Percentiles rank a stretch among this genome's conserved stretches.
Conservation (phyloP, 2,329 filamentous ascomycete species). For the Colletotrichum tropicale region DNA sequence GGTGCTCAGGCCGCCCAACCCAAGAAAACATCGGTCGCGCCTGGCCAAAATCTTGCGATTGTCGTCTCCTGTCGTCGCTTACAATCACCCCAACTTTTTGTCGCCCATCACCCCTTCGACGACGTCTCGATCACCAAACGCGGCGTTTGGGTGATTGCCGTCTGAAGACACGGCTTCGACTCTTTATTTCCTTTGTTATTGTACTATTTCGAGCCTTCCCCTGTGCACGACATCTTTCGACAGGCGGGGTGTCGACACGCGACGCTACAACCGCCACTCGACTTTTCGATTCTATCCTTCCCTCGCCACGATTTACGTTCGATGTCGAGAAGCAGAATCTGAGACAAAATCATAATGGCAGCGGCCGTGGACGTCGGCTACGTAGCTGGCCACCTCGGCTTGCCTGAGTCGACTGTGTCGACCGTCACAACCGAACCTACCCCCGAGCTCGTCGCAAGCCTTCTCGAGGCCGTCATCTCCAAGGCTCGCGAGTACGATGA, state of each 20-base stretch:
- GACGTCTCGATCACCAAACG: neutral
- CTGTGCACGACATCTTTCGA: neutral
- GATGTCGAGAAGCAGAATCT: constrained; percentile 5
- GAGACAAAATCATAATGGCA: constrained; percentile 38
- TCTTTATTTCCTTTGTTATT: neutral
- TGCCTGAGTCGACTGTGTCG: constrained; percentile 68
- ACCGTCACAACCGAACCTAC: constrained; percentile 72
- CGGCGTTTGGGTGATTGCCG: neutral
- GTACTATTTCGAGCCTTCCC: neutral
- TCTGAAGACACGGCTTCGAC: neutral
- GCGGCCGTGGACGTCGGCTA: constrained; percentile 70
- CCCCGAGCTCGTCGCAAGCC: constrained; percentile 73
- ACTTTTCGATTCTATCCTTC: neutral
- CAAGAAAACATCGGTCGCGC: constrained; percentile 17
- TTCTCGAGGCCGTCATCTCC: constrained; percentile 75
- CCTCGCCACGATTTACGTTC: neutral
- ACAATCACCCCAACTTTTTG: neutral
- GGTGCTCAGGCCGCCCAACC: neutral
- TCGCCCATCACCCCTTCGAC: neutral
- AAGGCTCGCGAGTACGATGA: constrained; percentile 86
- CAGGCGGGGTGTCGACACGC: constrained; percentile 1
- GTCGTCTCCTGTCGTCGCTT: neutral
- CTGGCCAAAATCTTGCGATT: constrained; percentile 13
- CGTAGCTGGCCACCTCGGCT: constrained; percentile 72
- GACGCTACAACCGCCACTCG: neutral